Evolutionary conservation across 164 flowering plant species (phyloP).

Genomic region (Pachysandra terminalis): DNA sequence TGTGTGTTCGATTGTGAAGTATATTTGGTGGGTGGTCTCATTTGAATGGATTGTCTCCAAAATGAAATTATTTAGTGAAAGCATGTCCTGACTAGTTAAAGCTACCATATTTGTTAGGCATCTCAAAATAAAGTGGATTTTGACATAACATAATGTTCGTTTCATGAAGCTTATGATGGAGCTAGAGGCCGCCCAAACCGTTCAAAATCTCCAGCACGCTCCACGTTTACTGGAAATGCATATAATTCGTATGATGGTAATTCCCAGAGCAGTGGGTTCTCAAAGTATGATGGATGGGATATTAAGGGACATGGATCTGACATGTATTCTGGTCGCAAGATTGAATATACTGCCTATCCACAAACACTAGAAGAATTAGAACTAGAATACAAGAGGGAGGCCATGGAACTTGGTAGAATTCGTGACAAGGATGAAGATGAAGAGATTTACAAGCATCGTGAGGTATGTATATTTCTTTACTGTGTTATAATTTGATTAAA

Average conservation of each 20-base stretch:
- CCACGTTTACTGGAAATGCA: conserved; percentile 40
- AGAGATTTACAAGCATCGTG: conserved; percentile 89
- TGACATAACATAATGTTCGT: conserved; percentile 69
- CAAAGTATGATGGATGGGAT: conserved; percentile 64
- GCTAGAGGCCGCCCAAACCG: conserved; percentile 67
- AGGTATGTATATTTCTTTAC: conserved; percentile 49
- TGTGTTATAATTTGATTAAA: neutral
- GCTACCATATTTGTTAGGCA: conserved; percentile 48
- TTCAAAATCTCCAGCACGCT: conserved; percentile 77
- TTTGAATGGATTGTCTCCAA: conserved; percentile 48
- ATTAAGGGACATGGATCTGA: conserved; percentile 52
- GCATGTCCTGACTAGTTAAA: conserved; percentile 43
- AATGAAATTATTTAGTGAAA: conserved; percentile 47
- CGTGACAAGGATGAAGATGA: conserved; percentile 97
- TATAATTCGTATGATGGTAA: conserved; percentile 57
- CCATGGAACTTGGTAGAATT: conserved; percentile 66
- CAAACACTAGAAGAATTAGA: conserved; percentile 83
- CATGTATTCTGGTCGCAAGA: conserved; percentile 43
- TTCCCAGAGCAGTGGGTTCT: conserved; percentile 40
- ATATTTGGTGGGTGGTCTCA: conserved; percentile 50
- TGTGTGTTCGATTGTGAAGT: conserved; percentile 69
- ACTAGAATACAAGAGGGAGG: conserved; percentile 78
- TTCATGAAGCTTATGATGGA: conserved; percentile 95
- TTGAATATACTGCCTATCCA: conserved; percentile 44
- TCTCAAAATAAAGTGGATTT: conserved; percentile 44